Conservation (phyloP, 768 basidiomycete genomes). For the Boletales sp. region DNA sequence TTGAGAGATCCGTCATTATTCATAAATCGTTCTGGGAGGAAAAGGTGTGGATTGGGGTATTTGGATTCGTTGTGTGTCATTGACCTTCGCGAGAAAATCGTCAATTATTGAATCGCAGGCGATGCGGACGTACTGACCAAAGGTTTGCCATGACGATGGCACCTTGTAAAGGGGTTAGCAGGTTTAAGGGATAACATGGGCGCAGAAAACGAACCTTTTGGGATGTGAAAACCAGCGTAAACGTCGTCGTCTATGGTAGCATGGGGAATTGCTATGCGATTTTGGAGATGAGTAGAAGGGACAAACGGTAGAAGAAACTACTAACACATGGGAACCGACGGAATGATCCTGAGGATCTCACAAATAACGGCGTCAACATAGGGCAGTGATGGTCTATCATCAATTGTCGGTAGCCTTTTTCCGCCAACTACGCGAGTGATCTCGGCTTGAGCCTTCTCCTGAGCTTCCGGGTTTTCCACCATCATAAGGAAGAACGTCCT, state of each 20-base stretch:
- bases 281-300: not conserved
- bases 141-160: conserved; percentile 1
- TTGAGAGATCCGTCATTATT: not conserved
- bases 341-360: conserved; percentile 2
- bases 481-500: conserved; percentile 11
- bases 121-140: not conserved
- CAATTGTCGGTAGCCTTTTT: conserved; percentile 3
- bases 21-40: conserved; percentile 8
- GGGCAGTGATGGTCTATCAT: conserved; percentile 6
- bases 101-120: not conserved
- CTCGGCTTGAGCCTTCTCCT: conserved; percentile 12
- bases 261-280: conserved; percentile 1
- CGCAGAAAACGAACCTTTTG: not conserved
- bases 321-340: conserved; percentile 9
- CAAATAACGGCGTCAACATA: conserved; percentile 5
- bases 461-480: conserved; percentile 2
- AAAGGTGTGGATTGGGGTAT: conserved; percentile 1
- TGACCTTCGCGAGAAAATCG: not conserved
- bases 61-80: conserved; percentile 6
- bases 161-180: not conserved
- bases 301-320: not conserved
- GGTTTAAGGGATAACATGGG: not conserved
- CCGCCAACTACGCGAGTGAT: conserved; percentile 8
- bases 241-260: conserved; percentile 3
- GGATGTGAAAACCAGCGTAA: conserved; percentile 8